phyloP scores from a whole-genome alignment of 2,329 filamentous ascomycete species.

The Scedosporium boydii region DNA sequence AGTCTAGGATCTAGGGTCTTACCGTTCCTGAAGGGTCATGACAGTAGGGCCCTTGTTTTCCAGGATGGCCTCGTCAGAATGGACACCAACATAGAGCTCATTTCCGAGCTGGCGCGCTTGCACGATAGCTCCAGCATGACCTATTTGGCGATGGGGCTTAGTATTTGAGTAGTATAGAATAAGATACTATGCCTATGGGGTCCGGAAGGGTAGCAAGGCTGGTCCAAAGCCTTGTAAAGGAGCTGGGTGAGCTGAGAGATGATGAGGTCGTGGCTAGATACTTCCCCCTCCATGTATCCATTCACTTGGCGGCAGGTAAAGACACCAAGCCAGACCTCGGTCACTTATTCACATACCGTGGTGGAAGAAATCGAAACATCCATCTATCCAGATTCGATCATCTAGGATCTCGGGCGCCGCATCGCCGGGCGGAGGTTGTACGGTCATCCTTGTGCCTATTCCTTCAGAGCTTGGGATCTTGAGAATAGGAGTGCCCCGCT shows the following conservation, averaged over 20 bases:
- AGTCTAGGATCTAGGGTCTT: slow-evolving; percentile 13
- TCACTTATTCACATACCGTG: slow-evolving; percentile 52
- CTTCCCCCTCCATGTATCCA: no score
- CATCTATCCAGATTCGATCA: slow-evolving; percentile 91
- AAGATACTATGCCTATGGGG: not conserved
- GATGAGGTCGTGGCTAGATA: not conserved
- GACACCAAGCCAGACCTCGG: not conserved
- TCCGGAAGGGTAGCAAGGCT: no score
- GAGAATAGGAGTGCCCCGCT: not conserved
- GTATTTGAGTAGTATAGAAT: not conserved
- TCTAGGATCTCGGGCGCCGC: slow-evolving; percentile 47
- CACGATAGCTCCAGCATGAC: slow-evolving; percentile 93
- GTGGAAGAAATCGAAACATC: slow-evolving; percentile 98
- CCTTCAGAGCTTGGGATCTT: not conserved
- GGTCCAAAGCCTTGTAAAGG: no score
- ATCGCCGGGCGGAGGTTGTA: slow-evolving; percentile 28
- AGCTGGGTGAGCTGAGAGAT: not conserved
- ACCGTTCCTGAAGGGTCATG: slow-evolving; percentile 87
- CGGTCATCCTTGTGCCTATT: not conserved
- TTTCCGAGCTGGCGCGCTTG: slow-evolving; percentile 86
- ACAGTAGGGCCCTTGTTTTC: slow-evolving; percentile 97
- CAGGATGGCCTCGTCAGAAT: slow-evolving; percentile 90
- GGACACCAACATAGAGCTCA: slow-evolving; percentile 84
- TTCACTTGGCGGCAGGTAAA: no score
- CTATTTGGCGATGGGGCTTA: slow-evolving; percentile 30